Conservation (phyloP, 306 rosid genomes). For the Canavalia ensiformis region DNA sequence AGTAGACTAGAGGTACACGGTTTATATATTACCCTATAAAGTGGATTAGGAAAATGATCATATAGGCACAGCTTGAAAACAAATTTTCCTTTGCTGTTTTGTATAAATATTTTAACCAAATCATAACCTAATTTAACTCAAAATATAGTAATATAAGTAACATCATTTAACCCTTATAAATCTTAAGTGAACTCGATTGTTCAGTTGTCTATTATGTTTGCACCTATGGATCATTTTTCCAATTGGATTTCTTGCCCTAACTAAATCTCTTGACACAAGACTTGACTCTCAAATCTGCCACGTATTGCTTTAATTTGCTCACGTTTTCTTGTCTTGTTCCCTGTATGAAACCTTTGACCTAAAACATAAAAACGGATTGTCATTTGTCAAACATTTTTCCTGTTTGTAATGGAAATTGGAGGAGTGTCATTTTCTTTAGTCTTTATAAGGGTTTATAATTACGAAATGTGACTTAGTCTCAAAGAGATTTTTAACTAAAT, state of each 20-base stretch:
- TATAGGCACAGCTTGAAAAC: too few relatives aligned
- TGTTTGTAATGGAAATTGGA: not conserved
- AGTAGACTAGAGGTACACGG: not conserved
- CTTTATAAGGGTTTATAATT: not conserved
- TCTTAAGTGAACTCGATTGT: not conserved
- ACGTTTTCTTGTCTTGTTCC: not conserved
- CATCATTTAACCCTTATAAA: not conserved
- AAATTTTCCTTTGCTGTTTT: not conserved
- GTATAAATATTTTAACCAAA: not conserved
- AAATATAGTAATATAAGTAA: not conserved
- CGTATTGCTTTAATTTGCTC: not conserved
- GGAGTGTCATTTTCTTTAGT: not conserved
- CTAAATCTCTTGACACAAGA: not conserved
- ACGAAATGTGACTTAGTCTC: not conserved
- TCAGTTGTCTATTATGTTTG: not conserved
- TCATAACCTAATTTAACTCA: not conserved
- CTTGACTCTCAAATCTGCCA: not conserved
- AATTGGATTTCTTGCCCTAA: not conserved
- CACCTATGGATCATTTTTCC: not conserved
- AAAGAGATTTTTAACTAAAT: not conserved
- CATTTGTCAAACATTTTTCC: slow-evolving; percentile 23
- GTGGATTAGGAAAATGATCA: slow-evolving; percentile 14
- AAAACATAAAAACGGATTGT: not conserved
- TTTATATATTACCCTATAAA: not conserved
- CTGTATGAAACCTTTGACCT: not conserved